These are phyloP conservation scores for Vairimorpha ceranae DNA, from an alignment of 371 early-diverging fungal genomes.

Conservation along the genomic window DNA sequence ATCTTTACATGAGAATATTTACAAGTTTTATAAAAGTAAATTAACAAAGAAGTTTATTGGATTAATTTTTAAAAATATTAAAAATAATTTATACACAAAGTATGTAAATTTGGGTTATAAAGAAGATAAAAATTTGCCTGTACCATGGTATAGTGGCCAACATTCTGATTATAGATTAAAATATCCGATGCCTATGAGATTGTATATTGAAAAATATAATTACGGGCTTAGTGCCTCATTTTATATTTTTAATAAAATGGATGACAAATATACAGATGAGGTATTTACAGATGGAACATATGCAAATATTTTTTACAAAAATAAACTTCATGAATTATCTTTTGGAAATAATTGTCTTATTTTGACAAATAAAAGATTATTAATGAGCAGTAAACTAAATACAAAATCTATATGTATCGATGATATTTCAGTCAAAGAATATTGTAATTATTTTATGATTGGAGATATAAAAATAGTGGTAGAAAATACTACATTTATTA, in stretches of 20 bases:
- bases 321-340: not conserved
- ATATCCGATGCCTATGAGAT: slow-evolving; percentile 20
- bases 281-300: slow-evolving; percentile 22
- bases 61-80: not conserved
- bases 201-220: not conserved
- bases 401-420: not conserved
- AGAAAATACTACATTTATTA: slow-evolving; percentile 6
- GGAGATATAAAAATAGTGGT: slow-evolving; percentile 6
- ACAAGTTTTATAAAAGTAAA: not conserved
- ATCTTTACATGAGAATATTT: not conserved
- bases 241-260: slow-evolving; percentile 19
- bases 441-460: not conserved
- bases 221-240: slow-evolving; percentile 8
- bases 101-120: not conserved
- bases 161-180: not conserved
- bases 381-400: slow-evolving; percentile 1
- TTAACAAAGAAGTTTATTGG: not conserved
- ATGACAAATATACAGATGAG: not conserved
- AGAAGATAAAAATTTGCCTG: not conserved
- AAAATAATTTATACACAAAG: not conserved
- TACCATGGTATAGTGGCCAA: not conserved
- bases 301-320: slow-evolving; percentile 4
- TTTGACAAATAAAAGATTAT: slow-evolving; percentile 10
- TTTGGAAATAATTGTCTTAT: not conserved
- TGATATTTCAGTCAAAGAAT: slow-evolving; percentile 11